Evolutionary conservation across 2,329 filamentous ascomycete genomes (phyloP), one percentile per base, ranked within the genome.

Genomic region (Aureobasidium musti): DNA sequence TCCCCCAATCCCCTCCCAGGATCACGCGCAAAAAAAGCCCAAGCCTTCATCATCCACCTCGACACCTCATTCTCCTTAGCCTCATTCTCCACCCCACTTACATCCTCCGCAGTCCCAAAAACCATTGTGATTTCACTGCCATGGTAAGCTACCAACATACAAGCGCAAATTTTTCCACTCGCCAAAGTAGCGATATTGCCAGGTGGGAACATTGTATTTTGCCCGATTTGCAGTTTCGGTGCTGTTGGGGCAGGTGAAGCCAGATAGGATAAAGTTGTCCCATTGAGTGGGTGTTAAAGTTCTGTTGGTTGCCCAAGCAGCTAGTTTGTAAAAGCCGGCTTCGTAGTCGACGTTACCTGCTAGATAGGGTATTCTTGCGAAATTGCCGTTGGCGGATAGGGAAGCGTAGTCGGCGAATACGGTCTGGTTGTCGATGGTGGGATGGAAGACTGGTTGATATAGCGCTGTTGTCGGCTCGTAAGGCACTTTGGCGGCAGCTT

Each of bases 131-230:
- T 57, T 21, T 77, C 75, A 30, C 63, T 68, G 11, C 59, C 83
- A 59, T 84, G 82, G 68, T 83, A 85, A 0, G 81, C 80, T 82
- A 5, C 74, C 77, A 0, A 77, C 75, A 64, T 80, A 82, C 28
- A 84, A 73, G 0, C 80, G 75, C 1, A 80, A 79, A 66, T 83
- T 84, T 35, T 79, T 69, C 80, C 81, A 85, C 69, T 84, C 81
- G 23, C 77, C 82, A 59, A 81, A 76, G 70, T 82, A 84, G 35
- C 82, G 79, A 54, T 79, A 82, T 3, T 76, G 76, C 79, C 80
- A 84, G 10, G 78, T 72, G 0, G 80, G 74, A 2, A 82, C 75
- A 6, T 72, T 74, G 28, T 78, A 70, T 1, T 59, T 54, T 1
- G 70, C 71, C 7, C 80, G 78, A 3, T 77, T 76, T 3, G 69